Evolutionary conservation across 495 filamentous ascomycete species (phyloP), one percentile per base, ranked within the genome.

Genomic region (Penicillium steckii): DNA sequence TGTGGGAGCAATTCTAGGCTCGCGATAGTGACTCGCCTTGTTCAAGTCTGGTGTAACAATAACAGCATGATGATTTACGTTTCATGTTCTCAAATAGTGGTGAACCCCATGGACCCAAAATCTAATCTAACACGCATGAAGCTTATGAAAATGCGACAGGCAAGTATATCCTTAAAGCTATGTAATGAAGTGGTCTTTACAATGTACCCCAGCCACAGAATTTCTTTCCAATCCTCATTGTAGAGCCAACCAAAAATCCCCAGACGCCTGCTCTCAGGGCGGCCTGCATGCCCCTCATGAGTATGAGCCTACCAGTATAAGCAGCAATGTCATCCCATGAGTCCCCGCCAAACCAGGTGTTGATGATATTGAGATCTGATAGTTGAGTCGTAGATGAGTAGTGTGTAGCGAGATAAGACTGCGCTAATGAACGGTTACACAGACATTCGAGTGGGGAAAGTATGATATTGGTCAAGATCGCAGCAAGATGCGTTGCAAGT

Each of bases 391-490:
- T 40, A 15, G 59, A 47, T 7, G 64, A 62, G 27, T 59, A 58
- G 3, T 66, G 59, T 9, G 63, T 59, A 2, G 67, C 57, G 6
- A 78, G 50, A 53, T 74, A 80, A 0, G 70, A 63, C 5, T 66
- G 54, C 2, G 77, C 72, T 3, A 80, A 56, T 9, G 78, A 74
- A 8, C 78, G 73, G 8, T 78, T 67, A 40, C 69, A 75, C 9
- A 80, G 62, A 8, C 73, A 68, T 59, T 80, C 77, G 48, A 81
- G 58, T 0, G 78, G 77, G 15, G 74, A 57, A 17, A 79, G 72
- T 9, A 79, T 59, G 9, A 77, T 58, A 19, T 57, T 60, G 5
- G 70, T 74, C 32, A 78, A 61, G 30, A 74, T 61, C 18, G 69
- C 65, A 7, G 78, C 67, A 15, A 80, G 65, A 37, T 75, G 71